Percentiles rank a stretch among this genome's conserved stretches.
phyloP scores from a whole-genome alignment of 768 basidiomycete species.

The Serendipita sp. region DNA sequence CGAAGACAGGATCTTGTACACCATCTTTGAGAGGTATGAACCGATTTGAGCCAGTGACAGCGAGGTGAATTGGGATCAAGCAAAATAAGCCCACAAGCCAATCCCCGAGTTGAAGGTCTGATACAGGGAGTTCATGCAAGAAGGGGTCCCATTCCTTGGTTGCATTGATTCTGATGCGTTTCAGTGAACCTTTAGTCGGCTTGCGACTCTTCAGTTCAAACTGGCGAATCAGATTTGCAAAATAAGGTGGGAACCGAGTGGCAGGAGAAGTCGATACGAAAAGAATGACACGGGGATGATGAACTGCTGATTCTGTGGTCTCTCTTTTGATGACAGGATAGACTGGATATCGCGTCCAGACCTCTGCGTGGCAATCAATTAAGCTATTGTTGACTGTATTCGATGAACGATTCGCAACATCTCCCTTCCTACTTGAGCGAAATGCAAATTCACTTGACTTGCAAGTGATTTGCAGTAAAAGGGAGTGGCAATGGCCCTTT shows the following conservation, averaged over 20 bases:
- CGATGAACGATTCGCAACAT: background rate
- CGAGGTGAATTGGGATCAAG: slow-evolving; percentile 49
- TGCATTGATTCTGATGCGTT: slow-evolving; percentile 21
- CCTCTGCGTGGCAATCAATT: slow-evolving; percentile 39
- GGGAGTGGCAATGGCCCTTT: slow-evolving; percentile 24
- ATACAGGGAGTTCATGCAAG: slow-evolving; percentile 16
- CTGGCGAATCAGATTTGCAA: slow-evolving; percentile 26
- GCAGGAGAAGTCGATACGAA: slow-evolving; percentile 30
- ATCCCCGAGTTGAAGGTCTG: slow-evolving; percentile 32
- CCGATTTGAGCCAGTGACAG: slow-evolving; percentile 41
- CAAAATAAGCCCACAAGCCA: slow-evolving; percentile 49
- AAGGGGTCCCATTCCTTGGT: slow-evolving; percentile 5
- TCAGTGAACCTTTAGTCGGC: slow-evolving; percentile 32
- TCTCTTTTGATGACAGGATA: slow-evolving; percentile 34
- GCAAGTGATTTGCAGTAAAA: slow-evolving; percentile 36
- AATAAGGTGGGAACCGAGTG: slow-evolving; percentile 27
- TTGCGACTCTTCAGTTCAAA: slow-evolving; percentile 40
- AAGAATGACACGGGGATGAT: slow-evolving; percentile 23
- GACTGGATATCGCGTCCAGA: slow-evolving; percentile 49
- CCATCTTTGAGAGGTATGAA: slow-evolving; percentile 49
- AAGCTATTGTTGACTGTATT: slow-evolving; percentile 30
- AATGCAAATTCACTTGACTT: slow-evolving; percentile 17
- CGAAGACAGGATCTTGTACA: slow-evolving; percentile 33
- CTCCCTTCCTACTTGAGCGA: background rate
- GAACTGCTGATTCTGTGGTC: slow-evolving; percentile 15